These are phyloP conservation scores for Fusarium mundagurra DNA, from an alignment of 2,329 filamentous ascomycete genomes.

Conservation along the genomic window DNA sequence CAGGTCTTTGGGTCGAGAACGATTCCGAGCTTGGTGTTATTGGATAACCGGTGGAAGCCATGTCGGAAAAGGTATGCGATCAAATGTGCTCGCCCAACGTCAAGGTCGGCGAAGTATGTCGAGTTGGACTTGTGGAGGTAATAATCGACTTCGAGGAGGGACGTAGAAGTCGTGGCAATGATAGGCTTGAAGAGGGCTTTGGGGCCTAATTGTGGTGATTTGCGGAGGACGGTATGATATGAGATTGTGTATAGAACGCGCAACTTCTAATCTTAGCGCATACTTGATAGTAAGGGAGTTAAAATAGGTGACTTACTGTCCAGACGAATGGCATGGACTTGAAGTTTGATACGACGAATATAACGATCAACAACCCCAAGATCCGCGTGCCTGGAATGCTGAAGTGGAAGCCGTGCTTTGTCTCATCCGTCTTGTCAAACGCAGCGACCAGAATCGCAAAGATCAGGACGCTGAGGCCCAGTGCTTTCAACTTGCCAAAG, in stretches of 20 bases:
- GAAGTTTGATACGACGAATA: not conserved
- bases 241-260: not conserved
- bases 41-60: not conserved
- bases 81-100: not conserved
- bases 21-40: not conserved
- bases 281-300: no score
- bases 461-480: not conserved
- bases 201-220: not conserved
- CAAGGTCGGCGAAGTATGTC: constrained; percentile 11
- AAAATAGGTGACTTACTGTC: not conserved
- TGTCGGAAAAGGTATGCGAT: not conserved
- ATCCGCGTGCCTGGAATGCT: not conserved
- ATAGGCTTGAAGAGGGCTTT: not conserved
- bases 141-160: constrained; percentile 5
- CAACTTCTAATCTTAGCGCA: not conserved
- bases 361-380: not conserved
- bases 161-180: not conserved
- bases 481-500: not conserved
- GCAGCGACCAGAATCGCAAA: not conserved
- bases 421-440: not conserved
- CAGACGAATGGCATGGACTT: not conserved
- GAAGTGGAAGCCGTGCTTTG: not conserved
- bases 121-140: constrained; percentile 14
- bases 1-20: not conserved
- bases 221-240: not conserved